A percentile compares a stretch with the other conserved stretches of the same genome.
Conservation (phyloP, 345 rosid species). For the Salix arbutifolia region DNA sequence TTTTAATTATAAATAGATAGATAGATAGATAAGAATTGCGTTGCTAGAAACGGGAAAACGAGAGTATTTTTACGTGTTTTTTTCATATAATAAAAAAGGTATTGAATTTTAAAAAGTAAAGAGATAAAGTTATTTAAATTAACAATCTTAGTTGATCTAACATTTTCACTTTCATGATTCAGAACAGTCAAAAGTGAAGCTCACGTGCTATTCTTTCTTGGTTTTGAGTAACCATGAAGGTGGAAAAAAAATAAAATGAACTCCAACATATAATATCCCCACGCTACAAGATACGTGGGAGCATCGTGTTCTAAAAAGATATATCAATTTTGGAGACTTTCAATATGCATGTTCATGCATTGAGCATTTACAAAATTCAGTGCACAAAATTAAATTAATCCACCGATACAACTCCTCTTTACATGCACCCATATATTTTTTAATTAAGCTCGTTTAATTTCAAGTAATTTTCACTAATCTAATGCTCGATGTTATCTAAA, state of each 20-base stretch:
- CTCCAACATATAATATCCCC: background rate
- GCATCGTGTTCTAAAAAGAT: slow-evolving; percentile 10
- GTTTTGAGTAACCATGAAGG: background rate
- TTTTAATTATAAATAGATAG: no score
- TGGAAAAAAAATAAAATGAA: background rate
- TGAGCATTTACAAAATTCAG: slow-evolving; percentile 11
- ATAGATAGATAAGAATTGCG: no score
- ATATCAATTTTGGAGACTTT: background rate
- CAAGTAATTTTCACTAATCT: background rate
- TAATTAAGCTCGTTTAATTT: background rate
- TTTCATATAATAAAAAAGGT: no score
- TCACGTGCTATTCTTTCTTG: slow-evolving; percentile 17
- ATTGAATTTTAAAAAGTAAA: no score
- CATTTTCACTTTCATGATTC: no score
- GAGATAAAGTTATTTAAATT: no score
- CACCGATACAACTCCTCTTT: background rate
- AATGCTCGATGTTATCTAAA: background rate
- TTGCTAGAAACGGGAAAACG: no score
- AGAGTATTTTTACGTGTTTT: no score
- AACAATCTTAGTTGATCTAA: no score
- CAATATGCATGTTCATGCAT: background rate
- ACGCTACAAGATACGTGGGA: slow-evolving; percentile 11
- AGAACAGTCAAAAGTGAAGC: background rate
- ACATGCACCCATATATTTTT: background rate
- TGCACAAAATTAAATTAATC: background rate